phyloP scores from a whole-genome alignment of 768 basidiomycete genomes.

The Trametes maxima region DNA sequence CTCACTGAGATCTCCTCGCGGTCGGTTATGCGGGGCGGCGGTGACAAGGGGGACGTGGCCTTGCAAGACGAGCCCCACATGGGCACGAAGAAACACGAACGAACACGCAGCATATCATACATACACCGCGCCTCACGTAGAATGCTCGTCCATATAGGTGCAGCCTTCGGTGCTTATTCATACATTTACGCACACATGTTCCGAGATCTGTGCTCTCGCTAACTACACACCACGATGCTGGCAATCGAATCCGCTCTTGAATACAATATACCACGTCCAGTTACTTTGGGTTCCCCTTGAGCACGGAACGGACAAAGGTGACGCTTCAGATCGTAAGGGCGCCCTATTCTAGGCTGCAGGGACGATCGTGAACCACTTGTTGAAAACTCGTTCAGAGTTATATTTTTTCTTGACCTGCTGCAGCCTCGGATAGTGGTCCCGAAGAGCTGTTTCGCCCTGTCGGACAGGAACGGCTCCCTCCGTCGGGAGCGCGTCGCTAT shows the following conservation, averaged over 20 bases:
- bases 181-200: neutral
- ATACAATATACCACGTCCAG: no score
- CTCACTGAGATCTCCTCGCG: no score
- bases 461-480: slow-evolving; percentile 15
- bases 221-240: neutral
- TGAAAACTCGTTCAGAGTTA: slow-evolving; percentile 38
- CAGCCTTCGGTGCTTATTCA: neutral
- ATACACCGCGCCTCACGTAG: neutral
- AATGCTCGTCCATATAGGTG: no score
- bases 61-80: neutral
- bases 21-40: no score
- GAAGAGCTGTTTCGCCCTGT: slow-evolving; percentile 33
- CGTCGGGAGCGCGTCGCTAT: slow-evolving; percentile 21
- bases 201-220: no score
- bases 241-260: neutral
- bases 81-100: neutral
- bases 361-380: slow-evolving; percentile 38
- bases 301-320: neutral
- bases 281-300: neutral
- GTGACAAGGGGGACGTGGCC: neutral
- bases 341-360: neutral
- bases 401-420: slow-evolving; percentile 40
- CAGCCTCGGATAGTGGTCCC: slow-evolving; percentile 40
- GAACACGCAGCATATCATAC: neutral
- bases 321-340: no score